Base-by-base conservation (phyloP, 208 protist species). In the Leishmania amazonensis region DNA sequence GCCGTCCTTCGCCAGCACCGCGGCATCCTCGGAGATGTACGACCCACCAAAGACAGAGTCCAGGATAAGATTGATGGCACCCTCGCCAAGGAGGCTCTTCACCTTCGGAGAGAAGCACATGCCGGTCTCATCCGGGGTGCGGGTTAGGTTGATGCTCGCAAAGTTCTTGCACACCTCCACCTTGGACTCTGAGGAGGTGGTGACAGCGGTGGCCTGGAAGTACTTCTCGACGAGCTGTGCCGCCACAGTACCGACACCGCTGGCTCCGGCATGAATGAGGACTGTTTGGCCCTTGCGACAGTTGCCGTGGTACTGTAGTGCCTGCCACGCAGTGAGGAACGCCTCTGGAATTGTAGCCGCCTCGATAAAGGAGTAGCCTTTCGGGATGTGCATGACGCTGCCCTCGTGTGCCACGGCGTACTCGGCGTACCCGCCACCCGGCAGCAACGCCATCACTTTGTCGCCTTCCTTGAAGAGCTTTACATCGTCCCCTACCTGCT, bases 281-380 rank as follows among this genome's bases (percentile, higher is more conserved):
- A 99, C 94, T 47, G 83, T 85, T 40, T 98, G 81, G 21, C 88
- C 91, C 42, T 88, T 80, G 85, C 89, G 75, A 28, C 94, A 79
- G 38, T 93, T 73, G 15, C 89, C 95, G 72, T 96, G 89, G 49
- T 87, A 83, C 79, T 93, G 89, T 53, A 99, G 89, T 8, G 87
- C 80, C 83, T 99, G 98, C 89, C 91, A 99, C 57, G 96, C 95
- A 54, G 97, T 99, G 35, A 99, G 76, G 71, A 96, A 99, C 45
- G 92, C 91, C 84, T 99, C 96, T 13, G 98, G 97, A 51, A 99
- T 96, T 13, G 93, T 91, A 11, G 96, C 93, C 28, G 96, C 97
- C 81, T 98, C 88, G 35, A 95, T 92, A 82, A 98, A 97, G 2
- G 87, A 93, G 67, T 96, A 92, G 70, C 91, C 89, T 11, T 88